Evolutionary conservation across 2,329 filamentous ascomycete species (phyloP), one percentile per base, ranked within the genome.

Genomic region (Aspergillus sp.): DNA sequence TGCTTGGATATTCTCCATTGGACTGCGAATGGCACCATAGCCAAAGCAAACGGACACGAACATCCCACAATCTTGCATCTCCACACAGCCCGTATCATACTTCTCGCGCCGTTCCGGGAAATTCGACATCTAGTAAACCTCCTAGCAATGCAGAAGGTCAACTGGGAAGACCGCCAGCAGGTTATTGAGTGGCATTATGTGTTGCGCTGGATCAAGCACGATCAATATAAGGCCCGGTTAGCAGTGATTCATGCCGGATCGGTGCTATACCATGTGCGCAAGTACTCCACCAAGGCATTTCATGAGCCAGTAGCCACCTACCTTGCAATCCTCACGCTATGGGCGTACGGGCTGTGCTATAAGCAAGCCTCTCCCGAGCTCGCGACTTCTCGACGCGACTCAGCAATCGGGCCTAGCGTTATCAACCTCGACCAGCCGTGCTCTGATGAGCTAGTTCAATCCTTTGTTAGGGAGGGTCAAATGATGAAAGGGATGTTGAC

Each of bases 371-470:
- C 68, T 62, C 67, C 62, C 78, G 62, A 56, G 77, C 69, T 43
- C 61, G 71, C 39, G 21, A 51, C 58, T 15, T 45, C 11, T 44
- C 56, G 7, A 47, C 57, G 51, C 40, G 60, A 64, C 12, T 49
- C 59, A n/a, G 64, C 63, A 3, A 65, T 66, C 1, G 72, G 75
- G 17, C 75, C 78, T 0, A 74, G 69, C 0, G 79, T 81, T 8
- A 81, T 85, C 39, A 77, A 81, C 17, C 71, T 86, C 0, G 84
- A 86, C 56, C 74, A 82, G 9, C 83, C 83, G 0, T 78, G 78
- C 2, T 82, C 85, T 60, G 84, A 86, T 64, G 83, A 85, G 62
- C 74, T 85, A 49, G 82, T 84, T 1, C 83, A 86, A 62, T 68
- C 80, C 2, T 86, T 82, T 65, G 81, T 86, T 0, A 73, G 78